Percentiles rank a stretch among this genome's conserved stretches.
Conservation (phyloP, 169 alveolate genomes). For the Neospora caninum region DNA sequence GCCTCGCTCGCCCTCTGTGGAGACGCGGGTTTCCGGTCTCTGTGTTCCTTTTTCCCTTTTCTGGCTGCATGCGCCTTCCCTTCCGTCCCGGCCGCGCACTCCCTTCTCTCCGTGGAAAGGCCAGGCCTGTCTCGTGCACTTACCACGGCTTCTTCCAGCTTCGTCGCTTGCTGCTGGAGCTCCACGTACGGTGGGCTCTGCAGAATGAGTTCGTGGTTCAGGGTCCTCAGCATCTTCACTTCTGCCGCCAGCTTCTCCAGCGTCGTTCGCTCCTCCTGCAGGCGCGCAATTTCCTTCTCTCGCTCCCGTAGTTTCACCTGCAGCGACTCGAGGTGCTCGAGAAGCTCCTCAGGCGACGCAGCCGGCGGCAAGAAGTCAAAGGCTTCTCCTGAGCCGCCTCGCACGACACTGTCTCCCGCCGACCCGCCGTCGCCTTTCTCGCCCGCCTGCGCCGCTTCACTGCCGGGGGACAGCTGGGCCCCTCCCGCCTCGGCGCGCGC, state of each 20-base stretch:
- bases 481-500: neutral
- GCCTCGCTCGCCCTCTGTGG: too few species aligned
- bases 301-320: neutral
- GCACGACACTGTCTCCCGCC: neutral
- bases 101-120: too few species aligned
- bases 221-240: neutral
- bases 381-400: neutral
- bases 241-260: neutral
- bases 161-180: neutral
- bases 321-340: neutral
- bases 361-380: neutral
- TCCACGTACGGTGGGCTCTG: constrained; percentile 7
- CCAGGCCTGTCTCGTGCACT: neutral
- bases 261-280: neutral
- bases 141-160: constrained; percentile 1
- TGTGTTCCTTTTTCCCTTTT: too few species aligned
- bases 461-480: neutral
- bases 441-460: neutral
- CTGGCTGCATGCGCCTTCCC: too few species aligned
- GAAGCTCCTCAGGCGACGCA: neutral
- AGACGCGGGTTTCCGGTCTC: too few species aligned
- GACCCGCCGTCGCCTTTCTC: neutral
- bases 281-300: neutral
- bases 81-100: too few species aligned
- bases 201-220: neutral